Evolutionary conservation across 352 stramenopile genomes (phyloP).

Genomic region (Pythium aphanidermatum): DNA sequence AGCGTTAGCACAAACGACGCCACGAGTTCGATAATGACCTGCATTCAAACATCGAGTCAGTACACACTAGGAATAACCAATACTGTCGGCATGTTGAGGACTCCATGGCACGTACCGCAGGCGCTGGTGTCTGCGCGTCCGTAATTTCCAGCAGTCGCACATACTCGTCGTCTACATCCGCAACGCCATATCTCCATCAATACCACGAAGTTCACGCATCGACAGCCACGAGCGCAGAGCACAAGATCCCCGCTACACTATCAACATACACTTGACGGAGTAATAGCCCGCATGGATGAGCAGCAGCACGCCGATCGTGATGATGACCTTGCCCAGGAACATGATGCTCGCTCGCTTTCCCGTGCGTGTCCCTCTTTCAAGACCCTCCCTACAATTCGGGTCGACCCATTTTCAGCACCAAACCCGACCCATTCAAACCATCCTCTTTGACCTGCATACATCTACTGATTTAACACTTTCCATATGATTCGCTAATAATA

Average conservation of each 20-base stretch:
- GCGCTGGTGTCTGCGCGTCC: conserved; percentile 57
- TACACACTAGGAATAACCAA: no score
- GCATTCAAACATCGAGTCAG: background rate
- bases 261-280: conserved; percentile 63
- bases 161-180: conserved; percentile 60
- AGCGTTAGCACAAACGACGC: conserved; percentile 62
- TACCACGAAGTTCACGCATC: no score
- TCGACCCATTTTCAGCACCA: no score
- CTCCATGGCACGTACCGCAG: conserved; percentile 31
- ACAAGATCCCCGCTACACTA: background rate
- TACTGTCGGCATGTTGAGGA: no score
- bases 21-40: conserved; percentile 72
- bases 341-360: background rate
- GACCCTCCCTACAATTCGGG: background rate
- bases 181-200: background rate
- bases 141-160: conserved; percentile 66
- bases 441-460: no score
- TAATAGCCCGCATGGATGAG: conserved; percentile 79
- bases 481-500: no score
- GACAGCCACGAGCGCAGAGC: background rate
- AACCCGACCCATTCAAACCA: no score
- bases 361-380: background rate
- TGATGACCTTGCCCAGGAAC: conserved; percentile 63
- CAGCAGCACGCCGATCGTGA: conserved; percentile 55
- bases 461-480: no score